Evolutionary conservation across 768 basidiomycete species (phyloP).

Genomic region (Phylloporus sp.): DNA sequence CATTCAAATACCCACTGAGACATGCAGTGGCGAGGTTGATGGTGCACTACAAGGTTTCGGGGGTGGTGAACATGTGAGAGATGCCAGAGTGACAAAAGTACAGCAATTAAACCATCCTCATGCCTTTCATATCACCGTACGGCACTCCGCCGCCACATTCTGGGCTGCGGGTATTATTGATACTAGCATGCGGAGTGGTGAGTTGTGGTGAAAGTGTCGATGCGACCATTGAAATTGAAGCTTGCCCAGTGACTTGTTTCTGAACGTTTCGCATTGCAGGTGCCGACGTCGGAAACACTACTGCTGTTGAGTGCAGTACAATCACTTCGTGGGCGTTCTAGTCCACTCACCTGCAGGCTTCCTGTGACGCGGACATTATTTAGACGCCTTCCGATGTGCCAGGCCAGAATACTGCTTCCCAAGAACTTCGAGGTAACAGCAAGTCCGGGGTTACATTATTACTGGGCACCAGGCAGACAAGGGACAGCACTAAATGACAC

Average conservation of each 20-base stretch:
- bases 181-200: no score
- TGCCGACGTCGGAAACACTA: no score
- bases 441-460: not conserved
- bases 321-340: no score
- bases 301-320: no score
- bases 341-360: no score
- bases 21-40: not conserved
- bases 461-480: not conserved
- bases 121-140: not conserved
- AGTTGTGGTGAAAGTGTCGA: not conserved
- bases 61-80: constrained; percentile 5
- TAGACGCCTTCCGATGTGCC: not conserved
- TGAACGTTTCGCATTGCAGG: no score
- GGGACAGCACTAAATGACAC: constrained; percentile 5
- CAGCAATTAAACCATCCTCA: no score
- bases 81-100: no score
- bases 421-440: constrained; percentile 5
- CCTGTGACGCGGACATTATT: not conserved
- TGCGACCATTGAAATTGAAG: not conserved
- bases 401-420: not conserved
- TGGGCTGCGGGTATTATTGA: no score
- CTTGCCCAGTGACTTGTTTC: no score
- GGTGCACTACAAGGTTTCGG: not conserved
- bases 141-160: not conserved
- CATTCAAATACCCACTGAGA: constrained; percentile 9